phyloP scores from a whole-genome alignment of 1,139 yeast genomes.

The Nakaseomyces bracarensis region DNA sequence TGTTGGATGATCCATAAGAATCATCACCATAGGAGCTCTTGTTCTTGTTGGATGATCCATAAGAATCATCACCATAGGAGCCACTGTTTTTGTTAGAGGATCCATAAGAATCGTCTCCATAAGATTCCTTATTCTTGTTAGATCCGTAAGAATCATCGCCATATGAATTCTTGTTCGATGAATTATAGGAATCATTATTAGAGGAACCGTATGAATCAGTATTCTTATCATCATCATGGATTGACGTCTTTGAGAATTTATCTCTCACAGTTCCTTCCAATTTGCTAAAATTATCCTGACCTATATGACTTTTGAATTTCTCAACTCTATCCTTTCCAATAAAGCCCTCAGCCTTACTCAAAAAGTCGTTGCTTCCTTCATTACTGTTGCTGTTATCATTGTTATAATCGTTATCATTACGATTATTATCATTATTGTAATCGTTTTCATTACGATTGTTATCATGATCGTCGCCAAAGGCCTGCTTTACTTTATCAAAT shows the following conservation, averaged over 20 bases:
- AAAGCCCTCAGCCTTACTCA: conserved; percentile 20
- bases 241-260: conserved; percentile 22
- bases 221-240: conserved; percentile 18
- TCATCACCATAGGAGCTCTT: conserved; percentile 20
- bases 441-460: conserved; percentile 6
- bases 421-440: not conserved
- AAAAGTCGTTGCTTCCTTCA: conserved; percentile 14
- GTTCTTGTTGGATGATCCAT: conserved; percentile 22
- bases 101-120: conserved; percentile 28
- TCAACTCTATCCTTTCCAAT: conserved; percentile 24
- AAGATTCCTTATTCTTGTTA: conserved; percentile 11
- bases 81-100: conserved; percentile 14
- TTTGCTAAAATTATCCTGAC: conserved; percentile 24
- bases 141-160: conserved; percentile 18
- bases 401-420: conserved; percentile 11
- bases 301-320: conserved; percentile 20
- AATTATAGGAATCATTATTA: conserved; percentile 11
- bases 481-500: conserved; percentile 28
- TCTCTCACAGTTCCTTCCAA: conserved; percentile 22
- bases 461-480: conserved; percentile 10
- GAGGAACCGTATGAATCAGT: conserved; percentile 27
- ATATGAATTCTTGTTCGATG: conserved; percentile 13
- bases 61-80: conserved; percentile 24
- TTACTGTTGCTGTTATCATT: conserved; percentile 6
- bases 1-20: conserved; percentile 21